Evolutionary conservation across 257 asterid species (phyloP).

Genomic region (Anisodus acutangulus): DNA sequence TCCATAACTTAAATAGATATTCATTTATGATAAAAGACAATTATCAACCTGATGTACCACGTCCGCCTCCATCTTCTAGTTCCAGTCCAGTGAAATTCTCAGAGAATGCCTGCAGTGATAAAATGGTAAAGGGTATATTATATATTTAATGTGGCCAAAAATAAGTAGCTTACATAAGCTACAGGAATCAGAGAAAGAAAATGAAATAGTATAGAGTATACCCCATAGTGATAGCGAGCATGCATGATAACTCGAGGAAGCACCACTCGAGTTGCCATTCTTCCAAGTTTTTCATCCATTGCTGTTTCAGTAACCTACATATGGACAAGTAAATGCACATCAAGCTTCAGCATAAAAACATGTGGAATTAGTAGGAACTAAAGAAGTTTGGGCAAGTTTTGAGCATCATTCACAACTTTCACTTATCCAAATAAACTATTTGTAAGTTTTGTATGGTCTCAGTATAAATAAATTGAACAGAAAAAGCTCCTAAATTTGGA

Average conservation of each 20-base stretch:
- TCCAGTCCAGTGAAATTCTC: conserved; percentile 93
- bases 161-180: background rate
- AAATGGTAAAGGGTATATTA: conserved; percentile 20
- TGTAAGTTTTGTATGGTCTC: background rate
- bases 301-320: conserved; percentile 76
- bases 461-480: background rate
- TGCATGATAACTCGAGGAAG: conserved; percentile 96
- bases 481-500: background rate
- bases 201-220: conserved; percentile 33
- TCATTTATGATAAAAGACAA: conserved; percentile 12
- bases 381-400: background rate
- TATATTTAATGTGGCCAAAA: background rate
- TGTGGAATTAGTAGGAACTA: background rate
- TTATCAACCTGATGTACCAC: conserved; percentile 87
- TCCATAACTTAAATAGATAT: conserved; percentile 26
- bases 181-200: conserved; percentile 18
- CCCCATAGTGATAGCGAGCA: conserved; percentile 93
- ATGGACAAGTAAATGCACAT: background rate
- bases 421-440: background rate
- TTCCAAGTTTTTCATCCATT: conserved; percentile 85
- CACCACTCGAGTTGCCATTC: conserved; percentile 79
- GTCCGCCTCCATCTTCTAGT: conserved; percentile 99
- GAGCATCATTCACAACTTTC: background rate
- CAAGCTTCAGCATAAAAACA: background rate
- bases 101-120: conserved; percentile 72